phyloP scores from a whole-genome alignment of 2,329 filamentous ascomycete genomes.

The Zarea fungicola region DNA sequence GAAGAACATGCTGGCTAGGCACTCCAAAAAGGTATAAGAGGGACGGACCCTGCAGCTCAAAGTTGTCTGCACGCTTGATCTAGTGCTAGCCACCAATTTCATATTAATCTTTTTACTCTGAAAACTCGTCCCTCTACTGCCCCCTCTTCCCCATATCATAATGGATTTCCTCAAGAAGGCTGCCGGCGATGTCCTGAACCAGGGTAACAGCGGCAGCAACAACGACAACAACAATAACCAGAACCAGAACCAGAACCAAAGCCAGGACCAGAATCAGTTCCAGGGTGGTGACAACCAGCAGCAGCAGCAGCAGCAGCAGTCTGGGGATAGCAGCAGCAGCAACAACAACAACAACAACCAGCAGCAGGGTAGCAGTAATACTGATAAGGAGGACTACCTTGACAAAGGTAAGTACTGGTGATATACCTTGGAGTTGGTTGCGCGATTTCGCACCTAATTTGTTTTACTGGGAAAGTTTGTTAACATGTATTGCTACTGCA shows the following conservation, averaged over 20 bases:
- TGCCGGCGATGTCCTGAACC: conserved; percentile 15
- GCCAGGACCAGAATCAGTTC: conserved; percentile 11
- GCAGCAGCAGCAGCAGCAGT: conserved; percentile 12
- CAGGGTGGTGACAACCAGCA: conserved; percentile 9
- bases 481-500: neutral
- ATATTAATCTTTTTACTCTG: conserved; percentile 1
- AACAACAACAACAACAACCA: neutral
- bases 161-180: conserved; percentile 39
- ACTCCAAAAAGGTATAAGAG: conserved; percentile 16
- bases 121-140: neutral
- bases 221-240: neutral
- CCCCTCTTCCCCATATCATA: conserved; percentile 13
- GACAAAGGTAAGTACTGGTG: conserved; percentile 33
- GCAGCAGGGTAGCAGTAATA: neutral
- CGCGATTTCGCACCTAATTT: neutral
- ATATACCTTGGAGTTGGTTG: too few relatives aligned
- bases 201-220: conserved; percentile 10
- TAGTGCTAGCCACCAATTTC: too few relatives aligned
- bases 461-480: neutral
- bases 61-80: too few relatives aligned
- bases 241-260: conserved; percentile 11
- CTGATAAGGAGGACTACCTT: conserved; percentile 28
- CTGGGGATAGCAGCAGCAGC: too few relatives aligned
- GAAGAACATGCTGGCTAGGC: neutral
- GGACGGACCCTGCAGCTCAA: conserved; percentile 12